Conservation (phyloP, 306 rosid genomes). For the Arachis hypogaea region DNA sequence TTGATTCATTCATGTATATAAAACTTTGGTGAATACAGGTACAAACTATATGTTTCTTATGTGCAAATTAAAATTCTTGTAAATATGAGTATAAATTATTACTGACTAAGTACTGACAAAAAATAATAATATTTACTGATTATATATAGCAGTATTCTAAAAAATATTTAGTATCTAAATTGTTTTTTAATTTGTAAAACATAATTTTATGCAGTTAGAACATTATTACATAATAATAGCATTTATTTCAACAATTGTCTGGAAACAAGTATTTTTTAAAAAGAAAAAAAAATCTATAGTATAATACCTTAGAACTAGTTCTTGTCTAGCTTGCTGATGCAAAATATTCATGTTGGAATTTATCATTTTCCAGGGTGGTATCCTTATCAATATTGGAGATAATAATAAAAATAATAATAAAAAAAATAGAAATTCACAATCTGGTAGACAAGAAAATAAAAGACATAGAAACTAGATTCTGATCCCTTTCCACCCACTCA, state of each 20-base stretch:
- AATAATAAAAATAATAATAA: slow-evolving; percentile 38
- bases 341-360: slow-evolving; percentile 12
- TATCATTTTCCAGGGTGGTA: slow-evolving; percentile 45
- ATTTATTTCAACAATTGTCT: neutral
- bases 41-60: no score
- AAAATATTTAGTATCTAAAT: no score
- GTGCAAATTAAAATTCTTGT: no score
- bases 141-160: no score
- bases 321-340: neutral
- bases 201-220: no score
- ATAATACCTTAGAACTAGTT: neutral
- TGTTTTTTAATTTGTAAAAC: no score
- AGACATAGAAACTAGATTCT: slow-evolving; percentile 58
- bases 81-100: no score
- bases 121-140: no score
- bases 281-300: neutral
- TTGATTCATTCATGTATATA: no score
- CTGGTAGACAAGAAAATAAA: slow-evolving; percentile 45
- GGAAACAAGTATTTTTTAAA: neutral
- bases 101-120: no score
- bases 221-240: neutral
- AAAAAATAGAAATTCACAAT: slow-evolving; percentile 31
- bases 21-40: no score
- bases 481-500: slow-evolving; percentile 61
- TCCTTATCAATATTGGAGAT: slow-evolving; percentile 55